A percentile compares a stretch with the other conserved stretches of the same genome.
phyloP scores from a whole-genome alignment of 768 basidiomycete genomes.

The Suillus sp. region DNA sequence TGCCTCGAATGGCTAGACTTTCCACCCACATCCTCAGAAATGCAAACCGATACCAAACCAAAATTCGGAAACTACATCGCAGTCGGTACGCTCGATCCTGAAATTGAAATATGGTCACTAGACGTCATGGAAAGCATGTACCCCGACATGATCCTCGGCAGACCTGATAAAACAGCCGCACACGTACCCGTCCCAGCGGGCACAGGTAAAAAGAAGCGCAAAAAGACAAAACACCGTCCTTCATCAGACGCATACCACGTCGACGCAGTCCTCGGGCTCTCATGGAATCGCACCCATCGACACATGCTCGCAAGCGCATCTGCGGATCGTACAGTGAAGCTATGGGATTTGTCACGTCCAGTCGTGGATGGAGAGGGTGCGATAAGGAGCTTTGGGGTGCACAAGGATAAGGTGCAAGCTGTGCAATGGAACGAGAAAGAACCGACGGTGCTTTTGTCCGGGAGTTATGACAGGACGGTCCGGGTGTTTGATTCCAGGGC shows the following conservation, averaged over 20 bases:
- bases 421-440: conserved; percentile 94
- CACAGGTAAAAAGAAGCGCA: conserved; percentile 97
- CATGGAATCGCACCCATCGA: conserved; percentile 91
- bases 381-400: conserved; percentile 81
- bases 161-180: conserved; percentile 80
- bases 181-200: conserved; percentile 79
- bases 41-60: conserved; percentile 33
- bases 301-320: conserved; percentile 90
- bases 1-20: conserved; percentile 99
- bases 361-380: conserved; percentile 49
- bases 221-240: conserved; percentile 72
- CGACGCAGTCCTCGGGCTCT: conserved; percentile 89
- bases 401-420: conserved; percentile 94
- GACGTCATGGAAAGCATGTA: conserved; percentile 94
- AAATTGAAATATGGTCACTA: conserved; percentile 98
- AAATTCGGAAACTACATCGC: conserved; percentile 88
- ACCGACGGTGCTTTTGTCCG: conserved; percentile 88
- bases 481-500: conserved; percentile 90
- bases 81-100: conserved; percentile 95
- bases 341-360: conserved; percentile 90
- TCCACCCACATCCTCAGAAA: conserved; percentile 60
- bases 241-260: conserved; percentile 76
- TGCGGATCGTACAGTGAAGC: conserved; percentile 93
- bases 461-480: conserved; percentile 95
- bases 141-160: conserved; percentile 87